Evolutionary conservation across 306 rosid genomes (phyloP).

Genomic region (Rubus idaeus): DNA sequence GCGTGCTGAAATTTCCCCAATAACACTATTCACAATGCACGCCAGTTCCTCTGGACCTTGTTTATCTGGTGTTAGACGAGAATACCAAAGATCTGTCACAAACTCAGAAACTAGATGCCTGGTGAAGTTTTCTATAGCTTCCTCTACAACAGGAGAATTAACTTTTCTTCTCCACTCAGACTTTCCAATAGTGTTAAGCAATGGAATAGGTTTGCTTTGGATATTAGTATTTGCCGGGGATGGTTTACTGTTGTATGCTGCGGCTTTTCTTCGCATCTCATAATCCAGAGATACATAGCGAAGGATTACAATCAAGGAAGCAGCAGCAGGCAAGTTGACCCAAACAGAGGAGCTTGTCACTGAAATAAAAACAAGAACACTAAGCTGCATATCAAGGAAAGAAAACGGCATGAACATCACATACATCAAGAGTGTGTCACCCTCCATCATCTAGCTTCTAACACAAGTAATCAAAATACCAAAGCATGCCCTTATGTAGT

Average conservation of each 20-base stretch:
- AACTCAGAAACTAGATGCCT: constrained; percentile 89
- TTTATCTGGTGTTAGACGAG: constrained; percentile 82
- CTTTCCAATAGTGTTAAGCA: constrained; percentile 51
- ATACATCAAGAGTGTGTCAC: constrained; percentile 6
- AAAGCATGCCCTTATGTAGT: background rate
- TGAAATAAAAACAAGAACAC: constrained; percentile 46
- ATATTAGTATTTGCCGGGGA: constrained; percentile 42
- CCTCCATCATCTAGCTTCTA: constrained; percentile 4
- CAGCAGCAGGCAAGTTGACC: constrained; percentile 97
- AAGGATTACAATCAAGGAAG: constrained; percentile 62
- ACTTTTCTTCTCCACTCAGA: constrained; percentile 88
- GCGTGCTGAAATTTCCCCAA: constrained; percentile 90
- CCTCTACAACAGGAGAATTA: constrained; percentile 88
- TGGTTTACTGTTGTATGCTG: constrained; percentile 65
- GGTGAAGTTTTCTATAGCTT: constrained; percentile 80
- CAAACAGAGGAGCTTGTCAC: constrained; percentile 98
- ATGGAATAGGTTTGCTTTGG: constrained; percentile 52
- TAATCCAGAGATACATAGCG: constrained; percentile 85
- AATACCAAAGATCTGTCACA: constrained; percentile 94
- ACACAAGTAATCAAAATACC: constrained; percentile 6
- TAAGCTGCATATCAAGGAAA: constrained; percentile 28
- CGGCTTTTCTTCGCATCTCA: constrained; percentile 88
- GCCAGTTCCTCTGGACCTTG: constrained; percentile 94
- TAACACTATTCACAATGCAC: constrained; percentile 60
- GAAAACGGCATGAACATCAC: constrained; percentile 17